phyloP scores from a whole-genome alignment of 2,329 filamentous ascomycete species.

The Penicillium sp. region DNA sequence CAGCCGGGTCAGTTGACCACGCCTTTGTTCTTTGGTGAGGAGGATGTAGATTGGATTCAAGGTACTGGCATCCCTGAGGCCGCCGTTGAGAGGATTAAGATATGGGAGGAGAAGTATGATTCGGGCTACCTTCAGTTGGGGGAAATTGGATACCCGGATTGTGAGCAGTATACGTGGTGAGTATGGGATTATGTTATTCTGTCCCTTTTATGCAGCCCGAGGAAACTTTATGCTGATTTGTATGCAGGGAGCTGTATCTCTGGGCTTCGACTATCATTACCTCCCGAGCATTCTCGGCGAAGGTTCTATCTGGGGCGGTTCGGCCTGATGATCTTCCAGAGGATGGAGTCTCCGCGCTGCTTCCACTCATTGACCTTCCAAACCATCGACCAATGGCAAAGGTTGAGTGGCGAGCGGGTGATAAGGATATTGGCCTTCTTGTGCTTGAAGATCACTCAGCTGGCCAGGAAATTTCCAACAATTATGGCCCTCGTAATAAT shows the following conservation, averaged over 20 bases:
- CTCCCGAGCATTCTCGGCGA: slow-evolving; percentile 45
- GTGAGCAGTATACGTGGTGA: slow-evolving; percentile 41
- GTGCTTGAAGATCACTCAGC: slow-evolving; percentile 43
- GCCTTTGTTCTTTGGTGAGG: slow-evolving; percentile 62
- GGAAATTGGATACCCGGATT: slow-evolving; percentile 30
- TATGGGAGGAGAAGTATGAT: slow-evolving; percentile 42
- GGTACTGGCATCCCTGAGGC: slow-evolving; percentile 37
- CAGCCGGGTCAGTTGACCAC: slow-evolving; percentile 60
- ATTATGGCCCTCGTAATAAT: slow-evolving; percentile 74
- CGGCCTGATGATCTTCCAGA: slow-evolving; percentile 41
- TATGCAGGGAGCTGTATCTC: slow-evolving; percentile 43
- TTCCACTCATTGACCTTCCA: slow-evolving; percentile 69
- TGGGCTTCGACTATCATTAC: slow-evolving; percentile 48
- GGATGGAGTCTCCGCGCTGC: slow-evolving; percentile 65
- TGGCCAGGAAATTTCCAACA: slow-evolving; percentile 62
- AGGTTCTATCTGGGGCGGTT: slow-evolving; percentile 40
- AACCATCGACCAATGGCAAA: slow-evolving; percentile 65
- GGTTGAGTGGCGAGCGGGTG: slow-evolving; percentile 57
- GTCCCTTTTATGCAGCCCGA: background rate
- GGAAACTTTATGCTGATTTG: slow-evolving; percentile 7
- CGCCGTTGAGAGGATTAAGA: slow-evolving; percentile 32
- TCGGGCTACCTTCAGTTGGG: slow-evolving; percentile 30
- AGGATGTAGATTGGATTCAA: slow-evolving; percentile 54
- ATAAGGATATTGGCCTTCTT: slow-evolving; percentile 39
- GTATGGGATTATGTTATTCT: slow-evolving; percentile 6